These are phyloP conservation scores for Fraxinus ornus DNA, from an alignment of 305 asterid genomes.

Conservation along the genomic window DNA sequence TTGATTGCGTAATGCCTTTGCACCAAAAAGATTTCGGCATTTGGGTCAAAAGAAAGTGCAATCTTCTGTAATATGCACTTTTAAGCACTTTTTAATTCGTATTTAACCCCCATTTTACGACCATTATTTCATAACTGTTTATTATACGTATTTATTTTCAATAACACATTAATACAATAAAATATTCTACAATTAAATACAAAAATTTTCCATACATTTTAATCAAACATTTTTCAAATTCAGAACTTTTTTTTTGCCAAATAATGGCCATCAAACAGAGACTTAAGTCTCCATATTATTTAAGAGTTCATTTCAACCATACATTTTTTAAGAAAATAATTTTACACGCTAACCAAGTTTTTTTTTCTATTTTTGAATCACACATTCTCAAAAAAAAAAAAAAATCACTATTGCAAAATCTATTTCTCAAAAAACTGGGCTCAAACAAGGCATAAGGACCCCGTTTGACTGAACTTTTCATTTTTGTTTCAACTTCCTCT, in stretches of 20 bases:
- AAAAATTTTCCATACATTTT: not conserved
- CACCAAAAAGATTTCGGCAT: constrained; percentile 2
- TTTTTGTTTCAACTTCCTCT: not conserved
- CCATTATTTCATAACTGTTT: no score
- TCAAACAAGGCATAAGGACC: not conserved
- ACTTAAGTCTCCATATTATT: not conserved
- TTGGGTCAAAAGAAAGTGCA: not conserved
- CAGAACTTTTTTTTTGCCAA: no score
- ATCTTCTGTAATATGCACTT: not conserved
- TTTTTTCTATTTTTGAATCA: not conserved
- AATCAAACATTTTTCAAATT: not conserved
- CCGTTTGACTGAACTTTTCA: not conserved
- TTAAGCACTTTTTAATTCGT: not conserved
- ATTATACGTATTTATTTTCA: not conserved
- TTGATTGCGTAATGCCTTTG: constrained; percentile 18
- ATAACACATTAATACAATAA: not conserved
- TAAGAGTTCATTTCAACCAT: no score
- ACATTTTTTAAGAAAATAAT: not conserved
- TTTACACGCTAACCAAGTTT: not conserved
- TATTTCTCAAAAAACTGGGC: not conserved
- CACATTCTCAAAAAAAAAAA: not conserved
- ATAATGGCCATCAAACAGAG: not conserved
- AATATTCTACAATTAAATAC: no score
- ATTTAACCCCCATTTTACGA: not conserved
- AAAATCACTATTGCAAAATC: not conserved